Conservation (phyloP, 257 asterid species). For the Fraxinus pennsylvanica region DNA sequence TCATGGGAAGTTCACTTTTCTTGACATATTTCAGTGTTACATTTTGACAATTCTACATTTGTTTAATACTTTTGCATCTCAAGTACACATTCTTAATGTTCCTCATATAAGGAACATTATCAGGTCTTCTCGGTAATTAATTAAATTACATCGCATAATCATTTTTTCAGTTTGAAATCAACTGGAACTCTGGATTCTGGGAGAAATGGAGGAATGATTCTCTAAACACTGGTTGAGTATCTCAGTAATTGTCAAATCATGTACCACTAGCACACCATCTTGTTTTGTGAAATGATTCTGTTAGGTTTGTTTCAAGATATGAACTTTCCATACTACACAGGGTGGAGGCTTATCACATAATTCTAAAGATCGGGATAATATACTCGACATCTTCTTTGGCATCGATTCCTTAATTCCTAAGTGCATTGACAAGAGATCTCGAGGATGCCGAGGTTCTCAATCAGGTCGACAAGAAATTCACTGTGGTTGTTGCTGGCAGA, state of each 20-base stretch:
- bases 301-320: constrained; percentile 12
- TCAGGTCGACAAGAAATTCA: constrained; percentile 94
- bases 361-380: constrained; percentile 42
- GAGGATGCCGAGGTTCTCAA: constrained; percentile 76
- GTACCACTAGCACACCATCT: constrained; percentile 21
- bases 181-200: constrained; percentile 40
- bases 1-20: constrained; percentile 2
- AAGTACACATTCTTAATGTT: background rate
- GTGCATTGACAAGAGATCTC: constrained; percentile 68
- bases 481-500: constrained; percentile 75
- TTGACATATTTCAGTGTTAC: constrained; percentile 1
- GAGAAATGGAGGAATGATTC: constrained; percentile 54
- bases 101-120: constrained; percentile 13
- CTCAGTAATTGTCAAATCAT: constrained; percentile 20
- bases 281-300: constrained; percentile 18
- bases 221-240: constrained; percentile 50
- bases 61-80: constrained; percentile 22
- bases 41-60: constrained; percentile 11
- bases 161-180: constrained; percentile 43
- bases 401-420: constrained; percentile 67
- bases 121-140: constrained; percentile 21
- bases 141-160: background rate
- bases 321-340: constrained; percentile 39
- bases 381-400: constrained; percentile 74
- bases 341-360: constrained; percentile 30